Percentiles rank a stretch among this genome's conserved stretches.
Conservation (phyloP, 306 rosid genomes). For the Dalbergia oliveri region DNA sequence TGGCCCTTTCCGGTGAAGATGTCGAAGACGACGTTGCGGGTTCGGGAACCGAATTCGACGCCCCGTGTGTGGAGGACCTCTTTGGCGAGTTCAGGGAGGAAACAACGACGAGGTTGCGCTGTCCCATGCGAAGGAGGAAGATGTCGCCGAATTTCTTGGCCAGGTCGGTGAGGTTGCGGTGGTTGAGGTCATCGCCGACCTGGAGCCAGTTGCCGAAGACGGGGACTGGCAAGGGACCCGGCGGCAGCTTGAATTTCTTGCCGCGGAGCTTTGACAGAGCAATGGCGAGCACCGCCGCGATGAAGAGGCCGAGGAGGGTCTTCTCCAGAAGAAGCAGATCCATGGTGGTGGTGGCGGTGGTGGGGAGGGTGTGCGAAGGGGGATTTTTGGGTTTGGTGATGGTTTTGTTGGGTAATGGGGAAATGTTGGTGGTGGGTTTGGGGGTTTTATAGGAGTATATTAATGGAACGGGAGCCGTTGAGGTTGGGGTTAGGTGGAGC, state of each 20-base stretch:
- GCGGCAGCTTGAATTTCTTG: constrained; percentile 82
- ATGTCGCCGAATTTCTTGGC: constrained; percentile 84
- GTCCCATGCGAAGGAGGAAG: constrained; percentile 92
- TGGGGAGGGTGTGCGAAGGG: not conserved
- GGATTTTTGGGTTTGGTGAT: not conserved
- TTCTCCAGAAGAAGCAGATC: constrained; percentile 89
- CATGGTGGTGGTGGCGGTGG: constrained; percentile 45
- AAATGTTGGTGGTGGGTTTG: not conserved
- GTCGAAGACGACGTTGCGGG: constrained; percentile 90
- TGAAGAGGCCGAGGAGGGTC: constrained; percentile 72
- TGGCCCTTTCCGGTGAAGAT: constrained; percentile 92
- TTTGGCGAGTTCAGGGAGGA: constrained; percentile 92
- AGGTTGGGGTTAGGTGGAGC: constrained; percentile 36
- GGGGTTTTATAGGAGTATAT: constrained; percentile 22
- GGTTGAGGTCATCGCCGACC: constrained; percentile 94
- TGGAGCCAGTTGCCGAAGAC: constrained; percentile 94
- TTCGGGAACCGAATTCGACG: constrained; percentile 88
- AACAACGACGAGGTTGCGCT: constrained; percentile 78
- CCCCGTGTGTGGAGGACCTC: constrained; percentile 92
- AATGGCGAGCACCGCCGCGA: constrained; percentile 62
- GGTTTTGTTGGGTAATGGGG: not conserved
- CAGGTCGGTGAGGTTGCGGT: constrained; percentile 80
- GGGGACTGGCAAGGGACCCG: constrained; percentile 83
- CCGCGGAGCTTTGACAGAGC: constrained; percentile 72
- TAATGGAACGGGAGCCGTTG: not conserved